Base-by-base conservation (phyloP, 139 green algal genomes). In the Chlamydomonas applanata region DNA sequence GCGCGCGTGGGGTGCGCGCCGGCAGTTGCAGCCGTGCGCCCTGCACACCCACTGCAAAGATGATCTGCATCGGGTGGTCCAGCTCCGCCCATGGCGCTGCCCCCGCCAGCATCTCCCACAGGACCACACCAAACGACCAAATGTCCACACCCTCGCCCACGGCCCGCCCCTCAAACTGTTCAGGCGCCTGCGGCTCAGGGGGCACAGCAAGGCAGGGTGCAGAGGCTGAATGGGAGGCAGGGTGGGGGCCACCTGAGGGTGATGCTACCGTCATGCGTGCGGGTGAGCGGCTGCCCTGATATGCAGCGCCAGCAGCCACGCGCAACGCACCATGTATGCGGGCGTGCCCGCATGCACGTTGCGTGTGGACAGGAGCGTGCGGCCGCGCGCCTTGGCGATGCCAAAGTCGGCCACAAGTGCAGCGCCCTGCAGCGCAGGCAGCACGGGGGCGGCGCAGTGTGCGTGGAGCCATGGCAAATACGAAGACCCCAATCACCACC, bases 71-170 rank as follows among this genome's bases (percentile, higher is more conserved):
- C 49, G 86, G 87, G 22, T 79, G 83, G 35, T 82, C 65, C 25
- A 86, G 63, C 2, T 82, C 72, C 3, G 36, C 25, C 92, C 92
- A 96, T 1, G 92, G 89, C 71, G 89, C 74, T 71, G 89, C 29
- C 0, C 86, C 87, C 19, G 82, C 89, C 27, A 90, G 71, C 77
- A 82, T 88, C 80, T 96, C 91, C 86, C 86, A 94, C 71, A 94
- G 68, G 27, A 94, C 80, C 45, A 96, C 80, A 11, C 69, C 87
- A 81, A 94, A 93, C 13, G 84, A 72, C 44, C 72, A 89, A 59
- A 85, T 71, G 46, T 89, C 84, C 62, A 89, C 84, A 69, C 79
- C 82, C 46, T 89, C 84, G 25, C 56, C 85, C 25, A 85, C 81
- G 5, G 69, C 63, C 24, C 73, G 71, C 2, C 84, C 84, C 61